Base-by-base conservation (phyloP, 352 stramenopile genomes). In the Phytophthora melonis region DNA sequence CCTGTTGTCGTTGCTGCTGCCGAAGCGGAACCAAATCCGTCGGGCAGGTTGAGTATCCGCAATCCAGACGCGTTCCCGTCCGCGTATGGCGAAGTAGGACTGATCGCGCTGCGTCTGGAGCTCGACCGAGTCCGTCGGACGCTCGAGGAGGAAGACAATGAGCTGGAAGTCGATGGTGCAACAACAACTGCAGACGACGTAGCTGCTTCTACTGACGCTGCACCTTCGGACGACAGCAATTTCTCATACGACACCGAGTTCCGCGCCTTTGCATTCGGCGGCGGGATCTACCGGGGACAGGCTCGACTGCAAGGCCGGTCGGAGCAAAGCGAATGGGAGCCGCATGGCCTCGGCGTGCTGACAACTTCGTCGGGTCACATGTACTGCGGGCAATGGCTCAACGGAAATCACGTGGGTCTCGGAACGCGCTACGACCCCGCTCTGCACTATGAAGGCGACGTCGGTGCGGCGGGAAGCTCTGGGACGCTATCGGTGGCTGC, bases 311-410 rank as follows among this genome's bases (percentile, higher is more conserved):
- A 30, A 18, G 41, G 34, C 16, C 4, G 21, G 27, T 13, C 18
- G 47, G 49, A 71, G 19, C 30, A 52, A 3, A 25, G 19, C 1
- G 41, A 58, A 21, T 77, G 69, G 63, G 30, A 57, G 27, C 78
- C 78, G 16, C 81, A 92, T 45, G 81, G 84, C 1, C 79, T 75
- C 52, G 84, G 84, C 18, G 77, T 89, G 19, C 70, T 79, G 58
- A 84, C 72, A 18, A 79, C 66, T 27, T 25, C 47, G 18, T 68
- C 69, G 23, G 79, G 77, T 8, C 68, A 76, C 45, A 73, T 59
- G 21, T 69, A 74, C 13, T 77, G 79, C 34, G 84, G 82, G 0
- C 58, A 80, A 70, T 92, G 82, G 82, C 1, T 47, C 3, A 54
- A 83, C 19, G 84, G 84, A 19, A 72, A 62, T 11, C 82, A 87